Conservation (phyloP, 768 basidiomycete species). For the Leccinum arenicola region DNA sequence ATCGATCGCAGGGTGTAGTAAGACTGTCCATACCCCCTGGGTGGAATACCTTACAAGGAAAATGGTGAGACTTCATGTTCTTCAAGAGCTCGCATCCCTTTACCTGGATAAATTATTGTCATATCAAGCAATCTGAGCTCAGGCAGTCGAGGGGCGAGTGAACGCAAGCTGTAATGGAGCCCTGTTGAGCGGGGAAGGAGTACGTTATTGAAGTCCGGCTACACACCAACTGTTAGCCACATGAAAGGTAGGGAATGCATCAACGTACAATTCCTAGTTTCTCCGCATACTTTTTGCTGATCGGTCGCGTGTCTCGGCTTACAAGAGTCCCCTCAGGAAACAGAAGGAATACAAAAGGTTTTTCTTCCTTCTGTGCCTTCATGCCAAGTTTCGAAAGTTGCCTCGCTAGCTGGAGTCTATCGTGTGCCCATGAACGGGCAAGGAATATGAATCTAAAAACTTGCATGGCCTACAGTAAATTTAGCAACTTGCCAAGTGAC, state of each 20-base stretch:
- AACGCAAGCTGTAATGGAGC: slow-evolving; percentile 77
- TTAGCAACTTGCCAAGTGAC: slow-evolving; percentile 6
- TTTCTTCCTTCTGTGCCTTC: slow-evolving; percentile 63
- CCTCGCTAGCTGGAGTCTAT: slow-evolving; percentile 62
- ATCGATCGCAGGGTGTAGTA: slow-evolving; percentile 90
- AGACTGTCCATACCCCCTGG: slow-evolving; percentile 77
- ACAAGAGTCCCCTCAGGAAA: slow-evolving; percentile 98
- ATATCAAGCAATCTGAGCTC: slow-evolving; percentile 83
- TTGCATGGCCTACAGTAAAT: slow-evolving; percentile 72
- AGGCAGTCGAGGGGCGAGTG: slow-evolving; percentile 74
- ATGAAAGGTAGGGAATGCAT: slow-evolving; percentile 4
- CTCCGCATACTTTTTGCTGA: slow-evolving; percentile 84
- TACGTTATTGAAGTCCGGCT: slow-evolving; percentile 80
- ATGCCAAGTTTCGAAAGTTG: slow-evolving; percentile 68
- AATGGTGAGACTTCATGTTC: not conserved
- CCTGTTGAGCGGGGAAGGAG: slow-evolving; percentile 93
- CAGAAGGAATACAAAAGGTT: slow-evolving; percentile 77
- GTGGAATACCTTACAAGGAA: slow-evolving; percentile 60
- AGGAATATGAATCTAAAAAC: slow-evolving; percentile 94
- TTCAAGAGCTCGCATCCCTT: not conserved
- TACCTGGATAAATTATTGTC: slow-evolving; percentile 89
- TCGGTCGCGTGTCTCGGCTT: slow-evolving; percentile 78
- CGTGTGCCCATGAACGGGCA: slow-evolving; percentile 86
- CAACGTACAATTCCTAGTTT: slow-evolving; percentile 81
- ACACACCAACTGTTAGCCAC: slow-evolving; percentile 7